phyloP scores from a whole-genome alignment of 2,329 filamentous ascomycete species.

The Torrubiellomyces zombiae region DNA sequence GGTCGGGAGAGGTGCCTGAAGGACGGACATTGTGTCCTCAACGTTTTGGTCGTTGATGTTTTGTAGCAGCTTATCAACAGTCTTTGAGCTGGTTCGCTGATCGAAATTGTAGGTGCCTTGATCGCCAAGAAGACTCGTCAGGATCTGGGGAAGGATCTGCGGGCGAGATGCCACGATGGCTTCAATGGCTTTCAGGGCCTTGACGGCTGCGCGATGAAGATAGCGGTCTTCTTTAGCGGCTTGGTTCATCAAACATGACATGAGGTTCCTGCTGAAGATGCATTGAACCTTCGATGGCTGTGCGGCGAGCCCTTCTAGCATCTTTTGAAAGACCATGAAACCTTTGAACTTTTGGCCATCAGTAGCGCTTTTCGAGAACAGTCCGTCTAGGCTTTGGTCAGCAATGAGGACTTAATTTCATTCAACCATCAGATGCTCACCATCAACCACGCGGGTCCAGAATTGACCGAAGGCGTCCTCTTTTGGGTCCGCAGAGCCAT shows the following conservation, averaged over 20 bases:
- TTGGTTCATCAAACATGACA: conserved; percentile 70
- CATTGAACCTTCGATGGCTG: conserved; percentile 29
- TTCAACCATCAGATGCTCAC: conserved; percentile 29
- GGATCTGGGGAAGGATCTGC: conserved; percentile 38
- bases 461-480: conserved; percentile 51
- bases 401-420: neutral
- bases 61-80: conserved; percentile 56
- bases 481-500: conserved; percentile 15
- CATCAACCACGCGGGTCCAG: conserved; percentile 76
- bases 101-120: conserved; percentile 69
- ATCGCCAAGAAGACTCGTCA: conserved; percentile 52
- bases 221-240: conserved; percentile 62
- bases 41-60: conserved; percentile 40
- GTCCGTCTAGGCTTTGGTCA: conserved; percentile 40
- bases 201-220: conserved; percentile 62
- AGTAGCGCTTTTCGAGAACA: conserved; percentile 70
- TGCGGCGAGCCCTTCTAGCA: conserved; percentile 39
- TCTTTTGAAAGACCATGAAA: conserved; percentile 70
- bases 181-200: conserved; percentile 57
- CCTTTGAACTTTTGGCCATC: conserved; percentile 85
- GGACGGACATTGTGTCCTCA: conserved; percentile 30
- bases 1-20: conserved; percentile 25
- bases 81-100: conserved; percentile 70
- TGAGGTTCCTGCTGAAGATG: conserved; percentile 71
- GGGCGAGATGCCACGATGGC: conserved; percentile 44